Evolutionary conservation across 2,329 filamentous ascomycete genomes (phyloP), one percentile per base, ranked within the genome.

Genomic region (Curvularia sp.): DNA sequence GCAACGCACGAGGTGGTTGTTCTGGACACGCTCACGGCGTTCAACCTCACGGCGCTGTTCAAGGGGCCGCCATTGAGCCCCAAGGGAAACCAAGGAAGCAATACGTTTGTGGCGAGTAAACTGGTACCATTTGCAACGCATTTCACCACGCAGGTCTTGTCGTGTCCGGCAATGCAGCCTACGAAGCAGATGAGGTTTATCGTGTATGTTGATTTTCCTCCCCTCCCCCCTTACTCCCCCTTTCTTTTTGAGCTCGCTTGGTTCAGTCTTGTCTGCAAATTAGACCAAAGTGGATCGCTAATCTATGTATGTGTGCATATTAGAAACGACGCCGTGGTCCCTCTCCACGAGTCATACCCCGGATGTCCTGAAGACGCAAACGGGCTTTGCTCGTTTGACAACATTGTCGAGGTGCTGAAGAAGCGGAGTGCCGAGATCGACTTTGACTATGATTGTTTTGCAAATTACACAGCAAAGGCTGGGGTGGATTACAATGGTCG

Each of bases 1-100:
- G 79, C 79, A 13, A 80, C 79, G 5, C 79, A 80, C 60, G 79
- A 81, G 61, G 79, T 80, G 2, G 70, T 74, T 13, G 68, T 74
- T 2, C 64, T 74, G 4, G 72, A 74, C 45, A 59, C 61, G 5
- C 66, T 74, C 0, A 68, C 57, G 2, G 72, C 69, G 0, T 74
- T 74, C 42, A 74, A 74, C 36, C 30, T 74, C n/a, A 73, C 69
- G 0, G 70, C 71, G 1, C 42, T 74, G 30, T 74, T 74, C 43
- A 60, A 65, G 5, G 71, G 71, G 1, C 63, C 66, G 3, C 68
- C 70, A 0, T 51, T 73, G n/a, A 67, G 59, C 34, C 41, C 56
- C 1, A 55, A 47, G 0, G 71, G 65, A 0, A 66, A 74, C 32
- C 43, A 54, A n/a, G 56, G 60, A 5, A 38, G 55, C n/a, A 73